Base-by-base conservation (phyloP, 257 asterid species). In the Ajuga chamaepitys region DNA sequence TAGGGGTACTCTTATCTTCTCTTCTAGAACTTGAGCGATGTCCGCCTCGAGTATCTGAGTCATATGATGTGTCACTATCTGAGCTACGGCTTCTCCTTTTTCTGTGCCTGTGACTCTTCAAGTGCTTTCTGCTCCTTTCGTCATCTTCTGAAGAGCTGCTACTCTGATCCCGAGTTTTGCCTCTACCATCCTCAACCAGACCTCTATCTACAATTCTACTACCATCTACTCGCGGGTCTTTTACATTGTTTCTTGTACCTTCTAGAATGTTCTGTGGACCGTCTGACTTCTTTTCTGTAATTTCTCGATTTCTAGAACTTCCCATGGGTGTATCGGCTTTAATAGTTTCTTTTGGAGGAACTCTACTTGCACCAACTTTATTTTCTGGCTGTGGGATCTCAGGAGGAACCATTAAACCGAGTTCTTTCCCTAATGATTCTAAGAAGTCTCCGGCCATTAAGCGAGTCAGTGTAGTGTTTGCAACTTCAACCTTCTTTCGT, bases 371-470 rank as follows among this genome's bases (percentile, higher is more conserved):
- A 34, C 72, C 71, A 14, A 72, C 42, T 73, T 73, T 80, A 73
- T 57, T 79, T 68, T 77, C 88, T 3, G 77, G 52, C 21, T 16
- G 52, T 52, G 91, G 85, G 64, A 72, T 69, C 76, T 86, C 95
- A 4, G 93, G 94, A 25, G 99, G 96, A 63, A 93, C 94, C 57
- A 44, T 75, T 45, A 93, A 71, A 47, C 99, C 99, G 24, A 93
- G 71, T 78, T 93, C 99, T 75, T 87, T 89, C 17, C 99, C 99
- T 67, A 93, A 70, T 13, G 99, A 89, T 76, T 93, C 92, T 67
- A 93, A 80, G 82, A 93, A 93, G 83, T 93, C 99, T 4, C 97
- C 99, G 58, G 97, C 97, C 66, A 89, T 89, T 80, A 93, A 66
- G 38, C 96, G 96, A 63, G 85, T 89, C 64, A 89, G 80, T 22